A percentile compares a stretch with the other conserved stretches of the same genome.
phyloP scores from a whole-genome alignment of 2,329 filamentous ascomycete species.

The Orbilia blumenaviensis region DNA sequence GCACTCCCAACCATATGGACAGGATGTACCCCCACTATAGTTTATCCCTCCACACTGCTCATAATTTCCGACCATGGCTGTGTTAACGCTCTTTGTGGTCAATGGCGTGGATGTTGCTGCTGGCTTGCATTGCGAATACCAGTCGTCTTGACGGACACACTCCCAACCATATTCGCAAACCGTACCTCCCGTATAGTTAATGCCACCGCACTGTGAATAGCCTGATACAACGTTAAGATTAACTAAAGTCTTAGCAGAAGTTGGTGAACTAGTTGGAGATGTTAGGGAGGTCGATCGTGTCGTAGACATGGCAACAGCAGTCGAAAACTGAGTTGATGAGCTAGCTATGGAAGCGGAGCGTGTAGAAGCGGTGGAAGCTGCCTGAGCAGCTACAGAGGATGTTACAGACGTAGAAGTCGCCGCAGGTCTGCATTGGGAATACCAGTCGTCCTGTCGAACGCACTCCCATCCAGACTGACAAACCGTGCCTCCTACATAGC shows the following conservation, averaged over 20 bases:
- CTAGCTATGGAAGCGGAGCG: constrained; percentile 19
- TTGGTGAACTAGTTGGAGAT: neutral
- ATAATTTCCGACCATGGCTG: neutral
- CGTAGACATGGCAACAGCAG: neutral
- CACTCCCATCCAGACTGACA: constrained; percentile 40
- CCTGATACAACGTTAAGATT: constrained; percentile 1
- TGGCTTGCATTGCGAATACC: constrained; percentile 52
- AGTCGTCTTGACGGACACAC: constrained; percentile 28
- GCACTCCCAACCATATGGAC: constrained; percentile 62
- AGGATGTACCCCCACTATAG: constrained; percentile 61
- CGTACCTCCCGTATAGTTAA: constrained; percentile 14
- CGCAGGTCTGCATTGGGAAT: constrained; percentile 50
- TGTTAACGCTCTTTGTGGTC: neutral
- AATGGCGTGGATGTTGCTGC: neutral
- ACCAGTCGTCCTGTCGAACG: constrained; percentile 32
- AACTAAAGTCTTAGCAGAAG: neutral
- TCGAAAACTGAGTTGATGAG: neutral
- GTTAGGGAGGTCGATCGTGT: neutral
- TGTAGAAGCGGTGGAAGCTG: constrained; percentile 55
- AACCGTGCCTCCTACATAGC: constrained; percentile 12
- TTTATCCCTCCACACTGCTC: constrained; percentile 16
- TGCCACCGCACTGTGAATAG: constrained; percentile 24
- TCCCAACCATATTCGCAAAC: constrained; percentile 36
- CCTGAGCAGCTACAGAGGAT: neutral
- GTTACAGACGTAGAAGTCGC: neutral